Evolutionary conservation across 2,329 filamentous ascomycete species (phyloP).

Genomic region (Trichoderma gracile): DNA sequence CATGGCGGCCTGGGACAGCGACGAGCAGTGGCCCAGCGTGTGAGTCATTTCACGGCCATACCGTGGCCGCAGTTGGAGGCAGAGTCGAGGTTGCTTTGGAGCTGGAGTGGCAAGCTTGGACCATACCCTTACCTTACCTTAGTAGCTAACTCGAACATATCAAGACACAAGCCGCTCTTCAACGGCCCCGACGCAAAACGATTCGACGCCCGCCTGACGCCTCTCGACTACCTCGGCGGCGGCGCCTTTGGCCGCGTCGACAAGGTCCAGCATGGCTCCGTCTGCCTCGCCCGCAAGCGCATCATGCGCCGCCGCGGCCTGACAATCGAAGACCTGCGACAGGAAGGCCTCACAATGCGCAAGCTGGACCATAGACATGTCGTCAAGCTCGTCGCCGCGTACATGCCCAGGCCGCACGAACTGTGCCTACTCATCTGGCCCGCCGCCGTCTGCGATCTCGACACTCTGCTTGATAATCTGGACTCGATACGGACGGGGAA

Average conservation of each 20-base stretch:
- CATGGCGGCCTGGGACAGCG: conserved; percentile 38
- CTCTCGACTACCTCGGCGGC: conserved; percentile 43
- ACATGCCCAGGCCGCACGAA: conserved; percentile 43
- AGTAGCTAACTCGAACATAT: background rate
- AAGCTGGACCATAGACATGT: conserved; percentile 51
- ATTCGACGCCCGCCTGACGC: conserved; percentile 38
- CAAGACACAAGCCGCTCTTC: conserved; percentile 37
- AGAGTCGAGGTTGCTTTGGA: background rate
- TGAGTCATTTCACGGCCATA: conserved; percentile 29
- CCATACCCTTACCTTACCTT: background rate
- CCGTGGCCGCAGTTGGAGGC: background rate
- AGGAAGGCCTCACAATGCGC: conserved; percentile 51
- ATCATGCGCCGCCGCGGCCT: conserved; percentile 41
- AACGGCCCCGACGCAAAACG: conserved; percentile 38
- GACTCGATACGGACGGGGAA: conserved; percentile 43
- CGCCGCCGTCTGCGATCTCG: conserved; percentile 49
- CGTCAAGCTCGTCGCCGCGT: conserved; percentile 50
- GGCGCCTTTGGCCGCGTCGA: conserved; percentile 49
- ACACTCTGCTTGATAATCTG: conserved; percentile 46
- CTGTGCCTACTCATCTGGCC: conserved; percentile 51
- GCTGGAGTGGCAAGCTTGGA: background rate
- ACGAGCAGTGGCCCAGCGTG: conserved; percentile 40
- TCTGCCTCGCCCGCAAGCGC: conserved; percentile 49
- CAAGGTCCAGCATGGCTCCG: conserved; percentile 43
- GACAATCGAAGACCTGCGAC: conserved; percentile 45